These are phyloP conservation scores for Salvia rosmarinus DNA, from an alignment of 257 asterid genomes.

Conservation along the genomic window DNA sequence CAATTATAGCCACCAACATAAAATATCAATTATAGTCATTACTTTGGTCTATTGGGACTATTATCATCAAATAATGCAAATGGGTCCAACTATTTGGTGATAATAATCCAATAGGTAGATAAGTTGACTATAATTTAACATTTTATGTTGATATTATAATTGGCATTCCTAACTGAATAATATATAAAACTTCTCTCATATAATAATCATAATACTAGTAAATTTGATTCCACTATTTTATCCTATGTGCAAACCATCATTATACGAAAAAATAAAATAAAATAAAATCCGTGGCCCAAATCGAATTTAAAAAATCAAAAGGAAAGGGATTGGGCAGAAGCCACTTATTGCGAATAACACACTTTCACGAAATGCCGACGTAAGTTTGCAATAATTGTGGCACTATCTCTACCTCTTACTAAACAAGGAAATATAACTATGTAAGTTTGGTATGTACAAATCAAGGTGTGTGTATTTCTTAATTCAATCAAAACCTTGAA, in stretches of 20 bases:
- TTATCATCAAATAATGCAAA: no score
- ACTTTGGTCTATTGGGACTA: no score
- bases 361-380: constrained; percentile 18
- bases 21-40: no score
- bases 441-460: neutral
- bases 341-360: constrained; percentile 20
- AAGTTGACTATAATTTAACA: no score
- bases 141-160: no score
- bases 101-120: no score
- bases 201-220: neutral
- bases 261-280: no score
- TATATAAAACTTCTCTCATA: no score
- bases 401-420: constrained; percentile 6
- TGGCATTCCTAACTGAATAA: no score
- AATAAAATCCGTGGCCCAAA: neutral
- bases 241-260: neutral
- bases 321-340: neutral
- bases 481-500: neutral
- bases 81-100: no score
- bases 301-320: neutral
- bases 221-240: constrained; percentile 1
- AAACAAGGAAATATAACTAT: constrained; percentile 29
- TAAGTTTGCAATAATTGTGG: constrained; percentile 24
- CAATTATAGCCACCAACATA: no score
- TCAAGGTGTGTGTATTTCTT: neutral